A percentile compares a stretch with the other conserved stretches of the same genome.
phyloP scores from a whole-genome alignment of 1,284 basidiomycete species.

The Irpex sp. region DNA sequence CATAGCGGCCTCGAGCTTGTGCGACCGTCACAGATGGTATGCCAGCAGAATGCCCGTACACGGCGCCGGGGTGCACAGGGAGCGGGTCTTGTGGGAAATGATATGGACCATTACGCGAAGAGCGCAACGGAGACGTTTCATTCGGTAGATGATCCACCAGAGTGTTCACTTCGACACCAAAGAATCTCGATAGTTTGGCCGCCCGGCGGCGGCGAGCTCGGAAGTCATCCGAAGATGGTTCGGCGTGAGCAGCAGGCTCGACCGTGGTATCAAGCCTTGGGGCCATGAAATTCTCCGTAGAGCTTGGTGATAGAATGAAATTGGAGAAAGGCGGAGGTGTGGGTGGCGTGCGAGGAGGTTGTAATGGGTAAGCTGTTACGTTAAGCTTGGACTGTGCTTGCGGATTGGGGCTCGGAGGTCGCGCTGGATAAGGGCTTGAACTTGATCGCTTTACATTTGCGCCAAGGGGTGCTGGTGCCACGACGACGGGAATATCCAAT shows the following conservation, averaged over 20 bases:
- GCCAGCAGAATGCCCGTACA: background rate
- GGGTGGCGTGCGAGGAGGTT: conserved; percentile 16
- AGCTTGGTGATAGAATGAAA: background rate
- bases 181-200: conserved; percentile 79
- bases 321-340: conserved; percentile 20
- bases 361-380: background rate
- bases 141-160: conserved; percentile 27
- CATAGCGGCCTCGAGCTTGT: conserved; percentile 21
- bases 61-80: background rate
- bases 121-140: conserved; percentile 4
- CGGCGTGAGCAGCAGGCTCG: conserved; percentile 5
- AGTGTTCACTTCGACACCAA: conserved; percentile 58
- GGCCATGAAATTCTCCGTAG: background rate
- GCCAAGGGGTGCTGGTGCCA: background rate
- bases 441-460: background rate
- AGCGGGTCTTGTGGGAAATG: background rate
- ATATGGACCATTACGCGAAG: background rate
- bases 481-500: background rate
- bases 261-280: background rate
- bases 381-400: background rate
- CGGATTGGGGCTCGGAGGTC: background rate
- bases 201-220: conserved; percentile 61
- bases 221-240: conserved; percentile 24
- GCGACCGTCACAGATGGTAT: conserved; percentile 23
- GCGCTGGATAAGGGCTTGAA: background rate